Percentiles rank a stretch among this genome's conserved stretches.
phyloP scores from a whole-genome alignment of 164 flowering plant genomes.

The Stephania cephalantha region DNA sequence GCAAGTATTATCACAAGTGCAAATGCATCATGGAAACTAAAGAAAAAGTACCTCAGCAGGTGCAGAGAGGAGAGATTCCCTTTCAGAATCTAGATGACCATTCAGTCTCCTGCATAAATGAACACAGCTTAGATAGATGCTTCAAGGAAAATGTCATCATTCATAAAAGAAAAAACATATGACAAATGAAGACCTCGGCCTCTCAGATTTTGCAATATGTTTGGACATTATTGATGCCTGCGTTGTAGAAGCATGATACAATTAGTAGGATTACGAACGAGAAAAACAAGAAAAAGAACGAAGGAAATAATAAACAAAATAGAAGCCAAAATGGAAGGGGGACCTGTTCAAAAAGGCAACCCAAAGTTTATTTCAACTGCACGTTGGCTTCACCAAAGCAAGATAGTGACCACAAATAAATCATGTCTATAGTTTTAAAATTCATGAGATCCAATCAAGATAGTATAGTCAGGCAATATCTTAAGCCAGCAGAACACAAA shows the following conservation, averaged over 20 bases:
- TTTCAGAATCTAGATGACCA: constrained; percentile 34
- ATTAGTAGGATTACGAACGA: neutral
- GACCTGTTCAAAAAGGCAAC: too few species aligned
- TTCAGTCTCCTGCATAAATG: constrained; percentile 35
- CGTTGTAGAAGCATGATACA: constrained; percentile 15
- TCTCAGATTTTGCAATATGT: constrained; percentile 61
- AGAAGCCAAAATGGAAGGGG: too few species aligned
- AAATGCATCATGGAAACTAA: constrained; percentile 1
- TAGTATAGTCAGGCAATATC: too few species aligned
- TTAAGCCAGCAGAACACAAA: too few species aligned
- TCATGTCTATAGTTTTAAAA: too few species aligned
- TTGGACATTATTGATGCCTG: constrained; percentile 90
- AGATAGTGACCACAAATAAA: too few species aligned
- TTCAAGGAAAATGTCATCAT: neutral
- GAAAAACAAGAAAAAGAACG: neutral
- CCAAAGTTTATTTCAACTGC: too few species aligned
- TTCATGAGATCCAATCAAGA: too few species aligned
- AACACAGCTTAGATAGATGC: neutral
- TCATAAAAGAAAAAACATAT: neutral
- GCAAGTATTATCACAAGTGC: neutral
- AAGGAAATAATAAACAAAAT: too few species aligned
- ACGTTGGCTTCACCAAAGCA: too few species aligned
- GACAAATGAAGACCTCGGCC: constrained; percentile 47
- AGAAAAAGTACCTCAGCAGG: constrained; percentile 35
- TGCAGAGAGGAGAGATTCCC: constrained; percentile 47